phyloP scores from a whole-genome alignment of 2,329 filamentous ascomycete species.

The Calonectria montana region DNA sequence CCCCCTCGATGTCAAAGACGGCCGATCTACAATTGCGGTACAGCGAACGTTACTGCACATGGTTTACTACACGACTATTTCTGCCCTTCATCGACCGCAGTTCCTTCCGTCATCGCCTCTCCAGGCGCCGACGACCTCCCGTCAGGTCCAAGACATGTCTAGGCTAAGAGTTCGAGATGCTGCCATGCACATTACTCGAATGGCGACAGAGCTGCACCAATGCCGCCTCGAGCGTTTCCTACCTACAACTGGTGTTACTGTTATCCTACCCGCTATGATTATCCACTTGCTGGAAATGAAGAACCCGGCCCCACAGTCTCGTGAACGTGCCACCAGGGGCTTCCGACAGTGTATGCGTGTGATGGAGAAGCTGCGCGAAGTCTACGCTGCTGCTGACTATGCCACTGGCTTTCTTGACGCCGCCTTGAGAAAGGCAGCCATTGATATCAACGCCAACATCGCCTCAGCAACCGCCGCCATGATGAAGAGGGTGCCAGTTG shows the following conservation, averaged over 20 bases:
- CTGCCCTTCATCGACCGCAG: conserved; percentile 90
- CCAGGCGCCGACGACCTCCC: conserved; percentile 63
- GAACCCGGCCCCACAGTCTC: conserved; percentile 77
- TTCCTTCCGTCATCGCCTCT: conserved; percentile 80
- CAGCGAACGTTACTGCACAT: conserved; percentile 92
- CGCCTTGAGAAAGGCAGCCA: conserved; percentile 87
- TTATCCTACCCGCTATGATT: conserved; percentile 91
- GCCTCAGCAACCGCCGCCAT: conserved; percentile 48
- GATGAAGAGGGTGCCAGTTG: conserved; percentile 51
- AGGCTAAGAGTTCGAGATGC: conserved; percentile 85
- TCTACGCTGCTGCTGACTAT: conserved; percentile 94
- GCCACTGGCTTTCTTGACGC: conserved; percentile 96
- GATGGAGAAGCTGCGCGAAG: conserved; percentile 86
- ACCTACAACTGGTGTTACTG: conserved; percentile 90
- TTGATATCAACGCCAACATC: conserved; percentile 67
- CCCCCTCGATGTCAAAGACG: conserved; percentile 67
- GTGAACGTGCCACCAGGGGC: conserved; percentile 79
- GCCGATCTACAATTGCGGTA: conserved; percentile 70
- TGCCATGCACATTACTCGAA: conserved; percentile 85
- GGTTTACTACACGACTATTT: conserved; percentile 92
- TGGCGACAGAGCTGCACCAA: conserved; percentile 80
- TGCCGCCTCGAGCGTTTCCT: conserved; percentile 81
- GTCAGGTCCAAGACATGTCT: conserved; percentile 84
- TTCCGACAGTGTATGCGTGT: conserved; percentile 95
- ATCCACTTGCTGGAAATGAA: conserved; percentile 95